A percentile compares a stretch with the other conserved stretches of the same genome.
These are phyloP conservation scores for Didymella arachidicola DNA, from an alignment of 2,329 filamentous ascomycete species.

Conservation along the genomic window DNA sequence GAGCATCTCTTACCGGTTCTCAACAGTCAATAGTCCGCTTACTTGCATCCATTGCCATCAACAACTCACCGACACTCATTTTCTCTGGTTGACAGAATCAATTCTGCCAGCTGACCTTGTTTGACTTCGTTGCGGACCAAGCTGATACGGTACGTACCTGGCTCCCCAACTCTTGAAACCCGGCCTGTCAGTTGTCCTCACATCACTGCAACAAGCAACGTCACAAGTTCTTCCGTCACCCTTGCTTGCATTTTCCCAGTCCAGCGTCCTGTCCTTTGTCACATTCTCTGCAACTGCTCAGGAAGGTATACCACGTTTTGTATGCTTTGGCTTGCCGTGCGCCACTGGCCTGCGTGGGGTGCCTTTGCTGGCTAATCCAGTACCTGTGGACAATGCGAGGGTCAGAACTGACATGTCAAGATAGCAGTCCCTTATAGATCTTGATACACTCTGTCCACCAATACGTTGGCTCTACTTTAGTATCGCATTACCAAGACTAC, in stretches of 20 bases:
- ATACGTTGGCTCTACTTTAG: conserved; percentile 21
- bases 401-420: conserved; percentile 35
- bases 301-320: conserved; percentile 18
- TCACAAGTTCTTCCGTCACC: conserved; percentile 37
- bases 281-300: conserved; percentile 5
- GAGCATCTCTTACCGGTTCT: conserved; percentile 21
- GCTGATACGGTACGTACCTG: conserved; percentile 53
- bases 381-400: conserved; percentile 40
- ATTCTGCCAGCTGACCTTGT: conserved; percentile 35
- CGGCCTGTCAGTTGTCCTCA: conserved; percentile 38
- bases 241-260: conserved; percentile 26
- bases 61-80: conserved; percentile 4
- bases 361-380: conserved; percentile 30
- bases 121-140: conserved; percentile 46
- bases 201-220: conserved; percentile 43
- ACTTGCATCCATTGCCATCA: conserved; percentile 6
- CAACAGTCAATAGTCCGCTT: conserved; percentile 21
- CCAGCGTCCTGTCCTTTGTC: conserved; percentile 17
- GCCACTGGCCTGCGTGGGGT: conserved; percentile 27
- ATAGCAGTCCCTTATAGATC: conserved; percentile 36
- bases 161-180: conserved; percentile 43
- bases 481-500: conserved; percentile 30
- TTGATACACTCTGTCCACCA: conserved; percentile 28
- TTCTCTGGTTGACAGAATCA: conserved; percentile 10
- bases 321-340: conserved; percentile 30